Conservation (phyloP, 2,329 filamentous ascomycete species). For the Penicillium glabrum region DNA sequence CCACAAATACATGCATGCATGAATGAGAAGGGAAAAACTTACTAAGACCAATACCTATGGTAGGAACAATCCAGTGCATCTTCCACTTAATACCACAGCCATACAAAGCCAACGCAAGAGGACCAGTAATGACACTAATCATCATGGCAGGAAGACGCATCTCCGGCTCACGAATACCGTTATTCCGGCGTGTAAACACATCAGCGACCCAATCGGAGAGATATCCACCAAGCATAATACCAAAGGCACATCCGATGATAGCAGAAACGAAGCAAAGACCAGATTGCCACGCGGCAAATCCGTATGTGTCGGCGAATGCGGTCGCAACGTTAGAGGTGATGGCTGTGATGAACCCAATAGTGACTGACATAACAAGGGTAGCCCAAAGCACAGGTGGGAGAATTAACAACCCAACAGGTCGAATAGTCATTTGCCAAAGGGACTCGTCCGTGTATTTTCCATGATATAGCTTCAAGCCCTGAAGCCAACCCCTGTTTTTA, state of each 20-base stretch:
- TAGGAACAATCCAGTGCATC: slow-evolving; percentile 16
- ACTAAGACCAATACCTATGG: slow-evolving; percentile 13
- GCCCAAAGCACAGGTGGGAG: slow-evolving; percentile 19
- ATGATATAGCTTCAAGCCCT: slow-evolving; percentile 10
- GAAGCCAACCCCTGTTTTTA: background rate
- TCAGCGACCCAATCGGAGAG: slow-evolving; percentile 35
- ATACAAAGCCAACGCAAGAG: slow-evolving; percentile 11
- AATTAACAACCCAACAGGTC: slow-evolving; percentile 14
- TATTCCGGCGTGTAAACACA: slow-evolving; percentile 27
- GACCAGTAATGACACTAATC: slow-evolving; percentile 10
- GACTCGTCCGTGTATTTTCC: slow-evolving; percentile 36
- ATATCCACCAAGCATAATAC: slow-evolving; percentile 53
- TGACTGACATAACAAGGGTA: slow-evolving; percentile 20
- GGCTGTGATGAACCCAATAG: slow-evolving; percentile 30
- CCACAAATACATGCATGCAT: background rate
- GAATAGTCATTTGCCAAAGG: slow-evolving; percentile 15
- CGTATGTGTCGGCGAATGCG: slow-evolving; percentile 22
- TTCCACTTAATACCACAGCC: slow-evolving; percentile 12
- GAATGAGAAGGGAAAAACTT: background rate
- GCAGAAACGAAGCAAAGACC: slow-evolving; percentile 52
- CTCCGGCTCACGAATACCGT: slow-evolving; percentile 36
- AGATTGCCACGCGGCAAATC: slow-evolving; percentile 33
- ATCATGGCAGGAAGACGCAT: slow-evolving; percentile 25
- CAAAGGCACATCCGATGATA: slow-evolving; percentile 23
- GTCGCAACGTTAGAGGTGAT: slow-evolving; percentile 19